Base-by-base conservation (phyloP, 129 eudicot genomes). In the Escallonia rubra region DNA sequence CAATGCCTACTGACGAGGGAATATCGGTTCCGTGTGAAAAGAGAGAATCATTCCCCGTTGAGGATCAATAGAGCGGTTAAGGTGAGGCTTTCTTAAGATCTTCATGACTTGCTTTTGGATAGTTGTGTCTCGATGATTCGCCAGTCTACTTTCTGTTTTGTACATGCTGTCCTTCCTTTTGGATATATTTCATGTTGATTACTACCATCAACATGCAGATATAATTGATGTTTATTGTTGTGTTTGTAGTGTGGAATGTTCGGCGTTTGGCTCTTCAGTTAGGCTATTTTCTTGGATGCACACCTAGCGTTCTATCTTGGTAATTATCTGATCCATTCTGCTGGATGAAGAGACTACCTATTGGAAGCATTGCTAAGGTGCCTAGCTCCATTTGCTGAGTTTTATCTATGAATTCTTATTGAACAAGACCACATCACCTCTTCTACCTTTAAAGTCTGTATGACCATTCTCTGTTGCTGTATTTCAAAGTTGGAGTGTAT, bases 161-260 rank as follows among this genome's bases (percentile, higher is more conserved):
- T 41, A 14, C 61, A 52, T 53, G 16, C 43, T 43, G n/a, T 41
- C 43, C 16, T 50, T 67, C 52, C 42, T 11, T 42, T 67, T 55
- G 11, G 38, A n/a, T 45, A 40, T 67, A 48, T 55, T 46, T 43
- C 8, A 6, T 65, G 39, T 44, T 42, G n/a, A 4, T 55, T 43
- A 53, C 50, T 53, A 41, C 5, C 40, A 41, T 52, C 13, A 2
- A 12, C 23, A 15, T 41, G 59, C 61, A 51, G 61, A 12, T 53
- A 12, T 39, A 66, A 23, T 40, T 66, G 48, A 6, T 66, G 34
- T 41, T 6, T 66, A 14, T n/a, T 53, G 56, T 66, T 51, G 51
- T 66, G 42, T 42, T 66, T 6, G 40, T 9, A 41, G 52, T 45
- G 8, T 44, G 66, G 53, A 11, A 43, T 12, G 43, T 45, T 63